Evolutionary conservation across 2,329 filamentous ascomycete genomes (phyloP).

Genomic region (Colletotrichum paranaense): DNA sequence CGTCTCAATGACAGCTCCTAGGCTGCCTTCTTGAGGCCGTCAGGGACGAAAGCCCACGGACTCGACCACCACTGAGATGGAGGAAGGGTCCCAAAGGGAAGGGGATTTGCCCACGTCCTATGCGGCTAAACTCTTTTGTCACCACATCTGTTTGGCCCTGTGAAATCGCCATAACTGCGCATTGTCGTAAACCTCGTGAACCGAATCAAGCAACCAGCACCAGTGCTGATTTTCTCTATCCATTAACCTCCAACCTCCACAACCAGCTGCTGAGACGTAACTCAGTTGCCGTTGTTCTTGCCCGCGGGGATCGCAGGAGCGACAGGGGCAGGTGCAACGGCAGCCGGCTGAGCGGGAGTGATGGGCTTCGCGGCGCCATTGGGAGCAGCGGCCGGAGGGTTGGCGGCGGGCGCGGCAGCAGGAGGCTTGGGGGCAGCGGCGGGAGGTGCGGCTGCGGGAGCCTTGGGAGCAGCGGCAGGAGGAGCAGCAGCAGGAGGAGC

Average conservation of each 20-base stretch:
- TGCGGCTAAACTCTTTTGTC: not conserved
- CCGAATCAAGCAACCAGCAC: slow-evolving; percentile 10
- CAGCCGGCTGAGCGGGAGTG: slow-evolving; percentile 1
- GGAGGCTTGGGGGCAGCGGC: not conserved
- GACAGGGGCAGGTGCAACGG: slow-evolving; percentile 21
- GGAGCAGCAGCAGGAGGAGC: not conserved
- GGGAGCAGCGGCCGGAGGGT: slow-evolving; percentile 6
- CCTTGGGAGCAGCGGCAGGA: not conserved
- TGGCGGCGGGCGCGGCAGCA: slow-evolving; percentile 5
- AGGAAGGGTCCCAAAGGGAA: not conserved
- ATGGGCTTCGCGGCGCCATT: slow-evolving; percentile 1
- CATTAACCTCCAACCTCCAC: not conserved
- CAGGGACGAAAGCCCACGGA: not conserved
- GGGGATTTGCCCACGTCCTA: not conserved
- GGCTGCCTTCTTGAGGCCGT: not conserved
- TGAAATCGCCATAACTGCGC: not conserved
- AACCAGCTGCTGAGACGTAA: not conserved
- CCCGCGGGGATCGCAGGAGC: slow-evolving; percentile 20
- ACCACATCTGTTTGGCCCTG: not conserved
- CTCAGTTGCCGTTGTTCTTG: slow-evolving; percentile 9
- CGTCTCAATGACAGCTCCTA: not conserved
- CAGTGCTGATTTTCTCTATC: slow-evolving; percentile 18
- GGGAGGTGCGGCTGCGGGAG: not conserved
- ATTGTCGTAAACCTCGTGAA: slow-evolving; percentile 11
- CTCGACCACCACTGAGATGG: not conserved